Base-by-base conservation (phyloP, 192 early-diverging fungal species). In the Backusella liffmaniae region DNA sequence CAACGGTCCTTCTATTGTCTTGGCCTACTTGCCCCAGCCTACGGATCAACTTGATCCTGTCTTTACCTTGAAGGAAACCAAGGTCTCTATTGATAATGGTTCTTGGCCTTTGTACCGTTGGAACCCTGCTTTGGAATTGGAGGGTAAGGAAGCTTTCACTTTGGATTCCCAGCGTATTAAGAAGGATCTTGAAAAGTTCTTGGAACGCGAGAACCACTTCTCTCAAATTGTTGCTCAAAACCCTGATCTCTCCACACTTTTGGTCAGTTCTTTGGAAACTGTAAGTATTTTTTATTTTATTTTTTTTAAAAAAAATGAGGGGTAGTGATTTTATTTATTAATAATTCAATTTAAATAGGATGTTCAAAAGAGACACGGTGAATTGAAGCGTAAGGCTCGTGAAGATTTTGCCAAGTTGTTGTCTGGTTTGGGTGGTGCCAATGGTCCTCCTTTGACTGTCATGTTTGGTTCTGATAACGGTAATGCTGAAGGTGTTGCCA, bases 51-150 rank as follows among this genome's bases (percentile, higher is more conserved):
- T 79, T 70, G 88, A 86, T 70, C 86, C 89, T n/a, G 91, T 96
- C 34, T 92, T 84, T 1, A 87, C 89, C 37, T 84, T 99, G 72
- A 94, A 94, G 86, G 92, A 96, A 82, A 93, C 94, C 32, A 98
- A 99, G 88, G 77, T 91, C 18, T 93, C 94, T 6, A 91, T 99
- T 59, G 96, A 99, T 76, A 89, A 82, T 66, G 96, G 96, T 29
- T 89, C 92, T 73, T 98, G 96, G 95, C 94, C 97, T 21, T 84
- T 99, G 65, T 99, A 97, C 88, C 92, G 97, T 76, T 99, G 95
- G 94, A 93, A 96, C 80, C 97, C 97, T 70, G 72, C 83, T 4
- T 67, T 87, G 42, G 86, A 88, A 18, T 84, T 84, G 35, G 79
- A 88, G 78, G 84, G 83, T 30, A 83, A 91, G 72, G 90, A 89